These are phyloP conservation scores for Calonectria pseudoreteaudii DNA, from an alignment of 2,329 filamentous ascomycete genomes.

Conservation along the genomic window DNA sequence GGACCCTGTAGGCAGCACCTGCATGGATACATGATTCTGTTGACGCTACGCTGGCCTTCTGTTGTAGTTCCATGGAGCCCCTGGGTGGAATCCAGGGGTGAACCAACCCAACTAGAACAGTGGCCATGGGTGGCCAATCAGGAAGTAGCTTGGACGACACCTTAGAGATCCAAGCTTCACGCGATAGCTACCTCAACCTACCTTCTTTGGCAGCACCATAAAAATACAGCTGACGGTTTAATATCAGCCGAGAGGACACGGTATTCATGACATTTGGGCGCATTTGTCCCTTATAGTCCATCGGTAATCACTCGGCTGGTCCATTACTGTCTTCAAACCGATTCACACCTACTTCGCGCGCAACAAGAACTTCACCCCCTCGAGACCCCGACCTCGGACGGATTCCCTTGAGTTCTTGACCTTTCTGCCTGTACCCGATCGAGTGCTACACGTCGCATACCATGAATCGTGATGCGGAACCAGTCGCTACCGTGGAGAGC, in stretches of 20 bases:
- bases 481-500: slow-evolving; percentile 41
- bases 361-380: neutral
- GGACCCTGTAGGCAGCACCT: neutral
- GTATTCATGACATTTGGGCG: slow-evolving; percentile 21
- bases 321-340: slow-evolving; percentile 13
- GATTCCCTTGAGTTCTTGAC: slow-evolving; percentile 29
- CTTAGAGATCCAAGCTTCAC: slow-evolving; percentile 41
- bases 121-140: slow-evolving; percentile 41
- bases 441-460: slow-evolving; percentile 33
- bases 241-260: slow-evolving; percentile 29
- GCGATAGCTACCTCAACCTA: slow-evolving; percentile 28
- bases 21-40: neutral
- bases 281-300: slow-evolving; percentile 4
- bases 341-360: neutral
- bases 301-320: slow-evolving; percentile 22
- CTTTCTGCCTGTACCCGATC: slow-evolving; percentile 29
- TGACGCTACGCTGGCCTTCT: neutral
- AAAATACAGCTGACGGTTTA: slow-evolving; percentile 23
- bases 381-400: slow-evolving; percentile 13
- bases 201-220: slow-evolving; percentile 27
- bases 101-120: slow-evolving; percentile 4
- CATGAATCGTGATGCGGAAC: slow-evolving; percentile 49
- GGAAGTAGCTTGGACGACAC: slow-evolving; percentile 38
- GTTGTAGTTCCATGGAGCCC: neutral
- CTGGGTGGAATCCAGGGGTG: slow-evolving; percentile 20